phyloP scores from a whole-genome alignment of 805 yeast species.

The Teunomyces aglyptinius region DNA sequence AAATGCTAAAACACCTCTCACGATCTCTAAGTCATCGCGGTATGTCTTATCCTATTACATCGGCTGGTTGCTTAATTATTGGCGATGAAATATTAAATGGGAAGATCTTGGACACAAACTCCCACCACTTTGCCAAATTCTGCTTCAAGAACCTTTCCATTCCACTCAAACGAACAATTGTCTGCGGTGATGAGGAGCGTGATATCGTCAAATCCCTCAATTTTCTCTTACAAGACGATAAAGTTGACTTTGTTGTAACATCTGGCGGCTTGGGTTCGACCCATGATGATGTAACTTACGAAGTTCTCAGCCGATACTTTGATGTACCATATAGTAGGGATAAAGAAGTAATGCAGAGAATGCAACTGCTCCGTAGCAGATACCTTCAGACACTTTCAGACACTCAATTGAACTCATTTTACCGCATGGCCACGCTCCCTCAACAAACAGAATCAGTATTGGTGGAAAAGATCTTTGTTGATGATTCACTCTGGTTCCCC shows the following conservation, averaged over 20 bases:
- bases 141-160: constrained; percentile 66
- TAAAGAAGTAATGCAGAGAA: constrained; percentile 55
- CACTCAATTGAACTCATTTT: constrained; percentile 57
- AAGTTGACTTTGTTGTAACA: constrained; percentile 67
- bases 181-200: constrained; percentile 71
- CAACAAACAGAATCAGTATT: constrained; percentile 25
- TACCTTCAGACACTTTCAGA: constrained; percentile 28
- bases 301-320: constrained; percentile 66
- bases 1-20: neutral
- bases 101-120: constrained; percentile 77
- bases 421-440: constrained; percentile 82
- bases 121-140: constrained; percentile 64
- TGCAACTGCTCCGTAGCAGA: constrained; percentile 49
- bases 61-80: constrained; percentile 59
- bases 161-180: constrained; percentile 61
- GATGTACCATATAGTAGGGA: constrained; percentile 51
- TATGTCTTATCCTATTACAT: constrained; percentile 18
- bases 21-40: neutral
- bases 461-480: constrained; percentile 43
- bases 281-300: constrained; percentile 86
- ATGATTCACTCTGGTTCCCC: constrained; percentile 77
- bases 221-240: constrained; percentile 39
- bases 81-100: constrained; percentile 91
- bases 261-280: constrained; percentile 83
- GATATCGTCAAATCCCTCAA: constrained; percentile 59